These are phyloP conservation scores for Letharia columbiana DNA, from an alignment of 495 filamentous ascomycete species.

Conservation along the genomic window DNA sequence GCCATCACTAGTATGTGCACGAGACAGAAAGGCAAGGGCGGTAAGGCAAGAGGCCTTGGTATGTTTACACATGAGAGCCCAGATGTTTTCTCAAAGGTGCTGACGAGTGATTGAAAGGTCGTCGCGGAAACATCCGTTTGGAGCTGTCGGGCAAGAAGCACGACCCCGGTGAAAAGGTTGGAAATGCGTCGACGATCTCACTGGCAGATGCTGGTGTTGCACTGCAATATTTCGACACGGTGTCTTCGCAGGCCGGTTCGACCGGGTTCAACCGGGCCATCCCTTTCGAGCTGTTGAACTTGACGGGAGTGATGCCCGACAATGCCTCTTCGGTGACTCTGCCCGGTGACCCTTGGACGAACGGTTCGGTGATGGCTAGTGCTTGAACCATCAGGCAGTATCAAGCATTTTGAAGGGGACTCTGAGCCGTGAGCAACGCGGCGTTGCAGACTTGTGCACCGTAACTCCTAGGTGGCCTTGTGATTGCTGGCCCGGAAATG, in stretches of 20 bases:
- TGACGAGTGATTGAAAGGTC: background rate
- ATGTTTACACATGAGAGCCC: background rate
- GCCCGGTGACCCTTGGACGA: background rate
- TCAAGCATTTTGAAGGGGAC: too few species aligned
- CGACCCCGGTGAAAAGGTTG: background rate
- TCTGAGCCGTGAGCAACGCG: background rate
- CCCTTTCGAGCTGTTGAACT: background rate
- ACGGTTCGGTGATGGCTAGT: background rate
- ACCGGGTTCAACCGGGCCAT: background rate
- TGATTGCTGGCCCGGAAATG: too few species aligned
- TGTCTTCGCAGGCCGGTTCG: background rate
- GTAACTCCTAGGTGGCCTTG: too few species aligned
- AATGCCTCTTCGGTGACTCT: background rate
- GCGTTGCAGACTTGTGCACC: background rate
- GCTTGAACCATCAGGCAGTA: background rate
- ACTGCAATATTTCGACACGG: background rate
- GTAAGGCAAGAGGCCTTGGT: background rate
- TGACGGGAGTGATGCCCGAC: background rate
- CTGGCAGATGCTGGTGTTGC: background rate
- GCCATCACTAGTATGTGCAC: background rate
- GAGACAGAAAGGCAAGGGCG: background rate
- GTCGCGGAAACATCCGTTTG: background rate
- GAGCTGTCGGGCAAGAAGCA: background rate
- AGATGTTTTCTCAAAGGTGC: background rate
- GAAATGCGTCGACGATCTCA: background rate